Base-by-base conservation (phyloP, 208 protist species). In the Wallacemonas collosoma region DNA sequence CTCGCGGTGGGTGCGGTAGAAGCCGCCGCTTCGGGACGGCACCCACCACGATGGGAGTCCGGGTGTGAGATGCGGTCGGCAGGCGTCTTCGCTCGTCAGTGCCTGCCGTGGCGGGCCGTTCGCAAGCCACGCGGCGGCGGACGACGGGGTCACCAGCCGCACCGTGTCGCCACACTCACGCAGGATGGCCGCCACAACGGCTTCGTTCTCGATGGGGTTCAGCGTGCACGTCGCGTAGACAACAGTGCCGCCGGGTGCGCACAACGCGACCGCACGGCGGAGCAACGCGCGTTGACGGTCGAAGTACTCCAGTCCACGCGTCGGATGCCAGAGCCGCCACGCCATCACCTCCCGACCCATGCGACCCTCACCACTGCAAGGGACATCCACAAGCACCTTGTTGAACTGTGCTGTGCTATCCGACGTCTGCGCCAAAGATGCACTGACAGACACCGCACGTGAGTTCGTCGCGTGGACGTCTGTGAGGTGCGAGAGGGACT, bases 121-220 rank as follows among this genome's bases (percentile, higher is more conserved):
- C 26, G 26, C 26, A 26, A 26, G 43, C 26, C 55, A 62, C 44
- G 43, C 48, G 2, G 47, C 36, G 65, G 56, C 40, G 1, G 68
- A 5, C 6, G 90, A 76, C 5, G 81, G 85, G 0, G 71, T 50
- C 38, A 87, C 76, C n/a, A 94, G 72, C 72, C 86, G 79, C 62
- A 89, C 76, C 11, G 60, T 50, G 11, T 72, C 83, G 2, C 62
- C 67, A 63, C 38, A 73, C 54, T 80, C 84, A 0, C 74, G 79
- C 58, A 97, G 57, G 53, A 94, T 80, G 17, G 91, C 78, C 17
- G 90, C 84, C 38, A 99, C 87, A 3, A 99, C 96, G 5, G 96
- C 96, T 83, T 99, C 97, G 71, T 98, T 96, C 82, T 99, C 97
- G 41, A 99, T 71, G n/a, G 98, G 98, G 73, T 98, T 98, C 14